Evolutionary conservation across 805 yeast species (phyloP), one percentile per base, ranked within the genome.

Genomic region (Candida silvicultrix): DNA sequence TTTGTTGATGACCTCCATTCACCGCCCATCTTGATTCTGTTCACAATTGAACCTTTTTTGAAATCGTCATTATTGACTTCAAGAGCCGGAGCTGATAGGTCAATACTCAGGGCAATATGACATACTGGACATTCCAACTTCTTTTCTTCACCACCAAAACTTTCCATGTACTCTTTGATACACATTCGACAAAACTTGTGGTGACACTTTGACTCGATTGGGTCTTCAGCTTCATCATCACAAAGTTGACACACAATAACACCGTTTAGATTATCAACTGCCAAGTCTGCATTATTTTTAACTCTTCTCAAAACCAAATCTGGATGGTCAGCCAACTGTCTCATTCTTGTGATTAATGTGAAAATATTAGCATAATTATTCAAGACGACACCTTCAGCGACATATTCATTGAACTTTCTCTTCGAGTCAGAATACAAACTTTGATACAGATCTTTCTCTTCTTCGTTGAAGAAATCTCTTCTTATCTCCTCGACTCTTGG

Each of bases 221-320:
- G 96, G 49, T 94, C 99, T 64, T 94, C 98, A 0, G 98, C 97
- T 65, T 90, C 97, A 60, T 94, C 99, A 54, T 90, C 98, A 66
- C 99, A 94, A 21, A 94, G 62, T 54, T 88, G 95, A 61, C 99
- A 94, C 38, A 94, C 83, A 11, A 89, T 78, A 7, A 69, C 68
- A 37, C 77, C 78, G 25, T 56, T 58, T 1, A 70, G 49, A 22
- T 53, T 49, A n/a, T 57, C 64, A 9, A 46, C 54, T 49, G 65
- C 52, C 54, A 64, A 53, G 57, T 66, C 62, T 20, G 63, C 53
- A 20, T 56, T 64, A 34, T 63, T 61, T 3, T 77, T 77, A 28
- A 82, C 74, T 44, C 90, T 73, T 54, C 89, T 81, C 60, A 94
- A 70, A 1, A 94, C 97, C 51, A 94, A 70, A 67, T 94, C 99